Evolutionary conservation across 768 basidiomycete species (phyloP).

Genomic region (Phlegmacium glaucopus): DNA sequence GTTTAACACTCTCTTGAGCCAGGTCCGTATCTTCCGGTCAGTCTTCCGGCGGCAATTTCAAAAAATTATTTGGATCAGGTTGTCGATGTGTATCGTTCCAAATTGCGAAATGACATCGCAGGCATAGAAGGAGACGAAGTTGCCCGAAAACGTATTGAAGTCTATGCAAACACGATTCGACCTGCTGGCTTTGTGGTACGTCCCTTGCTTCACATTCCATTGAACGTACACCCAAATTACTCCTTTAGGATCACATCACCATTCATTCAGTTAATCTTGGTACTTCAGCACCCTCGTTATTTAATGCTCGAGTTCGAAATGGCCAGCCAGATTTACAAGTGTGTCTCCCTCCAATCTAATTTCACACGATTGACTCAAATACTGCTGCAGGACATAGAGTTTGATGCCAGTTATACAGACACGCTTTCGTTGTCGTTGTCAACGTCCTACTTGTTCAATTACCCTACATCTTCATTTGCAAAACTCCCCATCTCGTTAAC

Average conservation of each 20-base stretch:
- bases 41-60: conserved; percentile 4
- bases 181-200: conserved; percentile 67
- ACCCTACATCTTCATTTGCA: conserved; percentile 78
- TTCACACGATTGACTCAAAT: conserved; percentile 7
- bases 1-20: conserved; percentile 83
- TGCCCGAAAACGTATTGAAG: conserved; percentile 75
- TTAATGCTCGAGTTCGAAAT: conserved; percentile 54
- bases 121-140: conserved; percentile 82
- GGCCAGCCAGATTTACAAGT: conserved; percentile 5
- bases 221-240: not conserved
- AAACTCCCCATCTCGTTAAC: conserved; percentile 80
- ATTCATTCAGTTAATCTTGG: conserved; percentile 86
- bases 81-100: conserved; percentile 69
- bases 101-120: conserved; percentile 65
- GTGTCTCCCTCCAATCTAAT: conserved; percentile 4
- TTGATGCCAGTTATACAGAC: conserved; percentile 84
- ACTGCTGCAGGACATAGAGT: conserved; percentile 61
- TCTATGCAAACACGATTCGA: conserved; percentile 74
- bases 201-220: conserved; percentile 6
- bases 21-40: conserved; percentile 46
- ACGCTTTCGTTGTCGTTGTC: conserved; percentile 79
- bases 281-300: conserved; percentile 71
- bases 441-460: conserved; percentile 82
- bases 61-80: conserved; percentile 38
- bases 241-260: conserved; percentile 72